A percentile compares a stretch with the other conserved stretches of the same genome.
phyloP scores from a whole-genome alignment of 331 rosid genomes.

The Pyrus hybrid region DNA sequence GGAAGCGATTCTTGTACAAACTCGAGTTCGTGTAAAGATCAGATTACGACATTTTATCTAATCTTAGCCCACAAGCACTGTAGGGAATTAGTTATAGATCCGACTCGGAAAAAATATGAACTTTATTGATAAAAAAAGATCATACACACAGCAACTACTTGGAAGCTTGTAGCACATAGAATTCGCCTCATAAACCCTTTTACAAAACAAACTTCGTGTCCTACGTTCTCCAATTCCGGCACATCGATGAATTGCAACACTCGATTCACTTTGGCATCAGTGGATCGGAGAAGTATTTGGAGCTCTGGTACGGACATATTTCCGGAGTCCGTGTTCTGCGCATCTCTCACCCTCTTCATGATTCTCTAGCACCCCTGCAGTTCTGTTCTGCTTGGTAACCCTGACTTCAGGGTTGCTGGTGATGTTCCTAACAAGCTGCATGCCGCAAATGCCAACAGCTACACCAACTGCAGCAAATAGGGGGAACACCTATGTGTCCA shows the following conservation, averaged over 20 bases:
- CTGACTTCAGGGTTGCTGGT: conserved; percentile 83
- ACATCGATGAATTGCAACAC: too few species aligned
- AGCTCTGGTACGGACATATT: conserved; percentile 47
- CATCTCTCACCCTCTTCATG: conserved; percentile 75
- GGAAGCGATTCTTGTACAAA: too few species aligned
- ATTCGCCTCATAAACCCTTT: neutral
- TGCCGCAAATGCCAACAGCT: conserved; percentile 76
- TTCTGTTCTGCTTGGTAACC: conserved; percentile 70
- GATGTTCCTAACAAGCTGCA: conserved; percentile 82
- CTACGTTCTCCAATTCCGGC: neutral
- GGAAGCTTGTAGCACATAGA: neutral
- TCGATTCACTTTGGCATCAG: neutral
- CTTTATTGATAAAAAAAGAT: neutral
- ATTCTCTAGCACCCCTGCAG: conserved; percentile 90
- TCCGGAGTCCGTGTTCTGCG: conserved; percentile 52
- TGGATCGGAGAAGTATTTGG: conserved; percentile 68
- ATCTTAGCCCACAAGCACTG: neutral
- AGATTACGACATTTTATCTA: too few species aligned
- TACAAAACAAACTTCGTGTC: neutral
- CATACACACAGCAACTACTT: neutral
- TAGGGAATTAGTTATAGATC: neutral
- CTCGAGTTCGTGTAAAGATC: too few species aligned
- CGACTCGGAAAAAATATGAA: neutral
- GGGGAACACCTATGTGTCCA: conserved; percentile 73
- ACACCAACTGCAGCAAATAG: conserved; percentile 68